These are phyloP conservation scores for Venturia carpophila DNA, from an alignment of 2,329 filamentous ascomycete species.

Conservation along the genomic window DNA sequence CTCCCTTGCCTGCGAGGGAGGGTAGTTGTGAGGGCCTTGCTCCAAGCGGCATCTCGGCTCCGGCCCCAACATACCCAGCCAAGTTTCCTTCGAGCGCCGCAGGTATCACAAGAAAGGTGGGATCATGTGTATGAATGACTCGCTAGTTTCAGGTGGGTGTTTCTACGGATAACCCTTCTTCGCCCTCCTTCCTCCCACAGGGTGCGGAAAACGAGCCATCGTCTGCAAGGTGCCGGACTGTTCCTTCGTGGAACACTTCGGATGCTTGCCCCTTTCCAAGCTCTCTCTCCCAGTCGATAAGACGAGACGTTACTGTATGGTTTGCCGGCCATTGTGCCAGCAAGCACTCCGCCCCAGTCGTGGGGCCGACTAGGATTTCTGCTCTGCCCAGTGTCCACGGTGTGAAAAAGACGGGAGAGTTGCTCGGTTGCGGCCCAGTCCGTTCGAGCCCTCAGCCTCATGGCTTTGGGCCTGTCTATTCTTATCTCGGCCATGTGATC, in stretches of 20 bases:
- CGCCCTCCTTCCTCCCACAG: no score
- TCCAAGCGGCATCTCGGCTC: no score
- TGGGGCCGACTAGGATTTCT: background rate
- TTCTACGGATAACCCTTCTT: no score
- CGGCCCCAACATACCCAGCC: no score
- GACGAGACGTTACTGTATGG: background rate
- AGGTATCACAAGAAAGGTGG: no score
- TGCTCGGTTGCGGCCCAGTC: background rate
- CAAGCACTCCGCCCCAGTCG: constrained; percentile 2
- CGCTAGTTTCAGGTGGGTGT: no score
- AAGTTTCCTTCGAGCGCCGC: no score
- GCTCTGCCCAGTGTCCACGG: no score
- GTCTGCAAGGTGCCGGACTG: background rate
- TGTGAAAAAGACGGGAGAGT: background rate
- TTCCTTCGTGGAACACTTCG: no score
- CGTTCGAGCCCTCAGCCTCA: background rate
- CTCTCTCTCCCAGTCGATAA: background rate
- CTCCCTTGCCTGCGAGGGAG: no score
- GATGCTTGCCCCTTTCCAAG: background rate
- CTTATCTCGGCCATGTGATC: background rate
- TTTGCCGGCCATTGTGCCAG: background rate
- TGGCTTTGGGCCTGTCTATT: background rate
- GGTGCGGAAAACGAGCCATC: background rate
- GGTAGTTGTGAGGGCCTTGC: no score
- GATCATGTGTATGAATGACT: no score